Evolutionary conservation across 805 yeast species (phyloP).

Genomic region (Phaffomyces thermotolerans): DNA sequence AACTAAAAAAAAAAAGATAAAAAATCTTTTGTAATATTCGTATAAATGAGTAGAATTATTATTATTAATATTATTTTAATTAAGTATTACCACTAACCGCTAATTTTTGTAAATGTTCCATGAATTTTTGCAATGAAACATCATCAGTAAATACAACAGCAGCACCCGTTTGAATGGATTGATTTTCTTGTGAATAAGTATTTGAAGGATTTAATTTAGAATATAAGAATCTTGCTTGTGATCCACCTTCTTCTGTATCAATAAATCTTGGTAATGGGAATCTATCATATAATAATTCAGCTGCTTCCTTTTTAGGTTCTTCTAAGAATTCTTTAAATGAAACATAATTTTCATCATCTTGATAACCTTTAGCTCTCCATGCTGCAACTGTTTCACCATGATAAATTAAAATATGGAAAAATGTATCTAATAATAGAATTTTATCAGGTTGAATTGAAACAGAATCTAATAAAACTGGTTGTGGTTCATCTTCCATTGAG

Average conservation of each 20-base stretch:
- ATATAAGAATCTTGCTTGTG: slow-evolving; percentile 94
- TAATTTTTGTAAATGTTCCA: slow-evolving; percentile 88
- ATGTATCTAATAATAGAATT: slow-evolving; percentile 85
- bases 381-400: slow-evolving; percentile 93
- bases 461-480: slow-evolving; percentile 87
- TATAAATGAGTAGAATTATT: not conserved
- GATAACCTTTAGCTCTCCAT: slow-evolving; percentile 95
- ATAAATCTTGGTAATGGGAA: slow-evolving; percentile 97
- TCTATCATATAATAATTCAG: slow-evolving; percentile 82
- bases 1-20: no score
- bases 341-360: slow-evolving; percentile 83
- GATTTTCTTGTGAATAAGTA: slow-evolving; percentile 52
- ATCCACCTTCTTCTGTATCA: slow-evolving; percentile 96
- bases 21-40: no score
- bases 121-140: slow-evolving; percentile 88
- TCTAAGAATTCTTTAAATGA: slow-evolving; percentile 82
- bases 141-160: slow-evolving; percentile 95
- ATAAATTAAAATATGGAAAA: slow-evolving; percentile 91
- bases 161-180: slow-evolving; percentile 38
- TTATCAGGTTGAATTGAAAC: slow-evolving; percentile 85
- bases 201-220: slow-evolving; percentile 94
- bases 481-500: slow-evolving; percentile 78
- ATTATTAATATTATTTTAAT: not conserved
- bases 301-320: slow-evolving; percentile 88
- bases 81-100: slow-evolving; percentile 44